Conservation (phyloP, 257 asterid species). For the Agastache rugosa region DNA sequence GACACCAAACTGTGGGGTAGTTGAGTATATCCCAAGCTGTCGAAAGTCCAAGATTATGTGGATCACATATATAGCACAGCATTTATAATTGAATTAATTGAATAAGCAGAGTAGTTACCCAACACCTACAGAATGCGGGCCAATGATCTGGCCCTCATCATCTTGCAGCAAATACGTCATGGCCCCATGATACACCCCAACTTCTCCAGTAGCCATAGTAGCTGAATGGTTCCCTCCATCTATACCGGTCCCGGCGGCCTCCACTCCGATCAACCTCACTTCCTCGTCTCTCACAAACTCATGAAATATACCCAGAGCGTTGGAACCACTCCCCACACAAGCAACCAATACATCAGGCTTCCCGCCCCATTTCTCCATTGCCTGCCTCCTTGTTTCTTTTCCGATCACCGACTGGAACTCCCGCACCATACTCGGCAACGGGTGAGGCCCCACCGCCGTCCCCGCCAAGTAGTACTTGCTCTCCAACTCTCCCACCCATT, state of each 20-base stretch:
- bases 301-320: slow-evolving; percentile 79
- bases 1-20: no score
- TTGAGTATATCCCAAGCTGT: no score
- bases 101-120: no score
- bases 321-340: slow-evolving; percentile 78
- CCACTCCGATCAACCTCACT: slow-evolving; percentile 74
- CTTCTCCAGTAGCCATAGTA: slow-evolving; percentile 59
- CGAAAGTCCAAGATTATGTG: no score
- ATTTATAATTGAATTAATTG: no score
- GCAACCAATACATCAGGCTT: slow-evolving; percentile 78
- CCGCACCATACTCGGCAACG: slow-evolving; percentile 71
- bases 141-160: slow-evolving; percentile 67
- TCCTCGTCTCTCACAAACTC: slow-evolving; percentile 68
- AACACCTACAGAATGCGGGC: slow-evolving; percentile 64
- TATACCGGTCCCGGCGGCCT: slow-evolving; percentile 67
- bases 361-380: slow-evolving; percentile 70
- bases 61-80: no score
- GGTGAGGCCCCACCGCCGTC: slow-evolving; percentile 79
- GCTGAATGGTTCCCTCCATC: slow-evolving; percentile 72
- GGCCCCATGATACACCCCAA: slow-evolving; percentile 80
- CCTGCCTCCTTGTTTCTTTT: slow-evolving; percentile 73
- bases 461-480: slow-evolving; percentile 59
- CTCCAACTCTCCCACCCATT: slow-evolving; percentile 66
- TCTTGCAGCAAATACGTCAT: slow-evolving; percentile 80
- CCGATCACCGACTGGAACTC: slow-evolving; percentile 80